Base-by-base conservation (phyloP, 352 stramenopile species). In the Globisporangium sylvaticum region DNA sequence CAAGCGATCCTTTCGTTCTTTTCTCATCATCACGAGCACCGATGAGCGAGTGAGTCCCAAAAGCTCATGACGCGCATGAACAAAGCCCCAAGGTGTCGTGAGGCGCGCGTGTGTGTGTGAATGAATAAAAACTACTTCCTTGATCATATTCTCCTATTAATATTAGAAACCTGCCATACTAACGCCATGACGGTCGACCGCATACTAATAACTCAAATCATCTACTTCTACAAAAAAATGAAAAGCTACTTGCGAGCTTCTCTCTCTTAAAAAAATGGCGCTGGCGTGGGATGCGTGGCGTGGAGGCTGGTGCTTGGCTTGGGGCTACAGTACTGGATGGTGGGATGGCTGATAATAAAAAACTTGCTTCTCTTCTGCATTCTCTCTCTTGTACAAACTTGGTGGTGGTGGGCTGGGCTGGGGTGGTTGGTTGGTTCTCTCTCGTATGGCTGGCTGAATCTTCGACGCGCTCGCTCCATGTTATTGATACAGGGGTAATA, bases 171-270 rank as follows among this genome's bases (percentile, higher is more conserved):
- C 55, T 72, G 75, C 74, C 72, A 79, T 77, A 77, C 71, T 71
- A 67, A 70, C 67, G 57, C 59, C 73, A 79, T 65, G 59, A 32
- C 59, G 27, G 59, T 46, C 59, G 42, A 29, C 42, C 18, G 31
- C 50, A 46, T 67, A 63, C 25, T 70, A 46, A 58, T 54, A 64
- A 64, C 62, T 61, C 55, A 48, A 61, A 61, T 61, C 55, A 61
- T 61, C 55, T 72, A 74, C 69, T 82, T 80, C 72, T 84, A 84
- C 77, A 84, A 81, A 73, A 80, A 55, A 64, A 65, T 66, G 37
- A 31, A 50, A 50, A 50, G 42, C 42, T 62, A 58, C 18, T 12
- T 39, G 42, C 32, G 20, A 22, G 56, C 20, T 46, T 44, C 25
- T 46, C 29, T 29, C n/a, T 55, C 48, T 68, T 50, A 46, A 58